These are phyloP conservation scores for Clavaria fumosa DNA, from an alignment of 768 basidiomycete species.

Conservation along the genomic window DNA sequence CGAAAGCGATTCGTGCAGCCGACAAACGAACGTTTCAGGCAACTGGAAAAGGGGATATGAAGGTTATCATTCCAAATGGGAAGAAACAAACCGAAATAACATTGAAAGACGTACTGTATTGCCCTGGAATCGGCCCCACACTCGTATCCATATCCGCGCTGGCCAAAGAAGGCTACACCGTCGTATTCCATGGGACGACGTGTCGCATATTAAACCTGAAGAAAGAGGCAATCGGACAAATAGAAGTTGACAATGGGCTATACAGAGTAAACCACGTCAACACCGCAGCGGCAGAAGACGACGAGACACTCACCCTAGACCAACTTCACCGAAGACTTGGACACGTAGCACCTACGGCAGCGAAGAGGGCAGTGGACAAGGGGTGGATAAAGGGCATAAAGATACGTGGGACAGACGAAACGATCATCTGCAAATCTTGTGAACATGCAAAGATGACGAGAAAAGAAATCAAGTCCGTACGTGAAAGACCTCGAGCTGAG, in stretches of 20 bases:
- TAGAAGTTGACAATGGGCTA: constrained; percentile 11
- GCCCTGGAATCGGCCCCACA: too few relatives aligned
- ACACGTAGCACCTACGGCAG: constrained; percentile 13
- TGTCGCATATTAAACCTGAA: too few relatives aligned
- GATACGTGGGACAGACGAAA: constrained; percentile 14
- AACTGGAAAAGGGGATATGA: too few relatives aligned
- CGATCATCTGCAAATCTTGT: constrained; percentile 16
- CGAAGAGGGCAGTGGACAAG: constrained; percentile 11
- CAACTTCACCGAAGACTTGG: constrained; percentile 16
- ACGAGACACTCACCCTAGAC: constrained; percentile 12
- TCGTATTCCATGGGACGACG: constrained; percentile 13
- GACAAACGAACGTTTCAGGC: too few relatives aligned
- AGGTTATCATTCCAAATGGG: constrained; percentile 1
- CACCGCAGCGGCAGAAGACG: constrained; percentile 7
- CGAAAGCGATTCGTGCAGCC: too few relatives aligned
- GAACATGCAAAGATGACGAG: constrained; percentile 17
- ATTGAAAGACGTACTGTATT: too few relatives aligned
- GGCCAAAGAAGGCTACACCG: constrained; percentile 13
- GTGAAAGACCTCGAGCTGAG: constrained; percentile 1
- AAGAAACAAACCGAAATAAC: too few relatives aligned
- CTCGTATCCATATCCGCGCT: too few relatives aligned
- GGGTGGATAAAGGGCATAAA: constrained; percentile 14
- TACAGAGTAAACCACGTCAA: constrained; percentile 11
- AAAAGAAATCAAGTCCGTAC: constrained; percentile 9
- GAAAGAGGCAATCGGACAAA: constrained; percentile 11